Percentiles rank a stretch among this genome's conserved stretches.
Conservation (phyloP, 306 rosid genomes). For the Quillaja saponaria region DNA sequence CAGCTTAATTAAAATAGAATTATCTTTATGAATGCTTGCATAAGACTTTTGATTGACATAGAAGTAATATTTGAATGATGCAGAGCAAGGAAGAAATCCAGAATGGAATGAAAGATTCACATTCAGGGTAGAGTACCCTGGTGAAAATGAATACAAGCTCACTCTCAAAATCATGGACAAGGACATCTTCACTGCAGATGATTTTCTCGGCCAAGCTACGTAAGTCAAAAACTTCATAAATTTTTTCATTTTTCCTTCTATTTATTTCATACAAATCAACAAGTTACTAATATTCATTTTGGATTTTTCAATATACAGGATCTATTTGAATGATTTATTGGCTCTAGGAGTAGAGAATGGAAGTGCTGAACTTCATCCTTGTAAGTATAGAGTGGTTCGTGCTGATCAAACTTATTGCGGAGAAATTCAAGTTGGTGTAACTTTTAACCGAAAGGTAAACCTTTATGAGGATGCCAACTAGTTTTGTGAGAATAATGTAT, state of each 20-base stretch:
- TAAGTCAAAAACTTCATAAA: constrained; percentile 37
- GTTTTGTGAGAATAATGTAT: too few species aligned
- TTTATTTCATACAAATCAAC: too few species aligned
- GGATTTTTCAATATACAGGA: constrained; percentile 6
- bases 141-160: constrained; percentile 62
- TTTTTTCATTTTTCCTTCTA: too few species aligned
- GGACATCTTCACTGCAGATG: constrained; percentile 78
- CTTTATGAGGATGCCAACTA: too few species aligned
- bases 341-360: constrained; percentile 66
- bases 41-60: too few species aligned
- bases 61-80: too few species aligned
- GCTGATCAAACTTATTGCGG: constrained; percentile 60
- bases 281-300: too few species aligned
- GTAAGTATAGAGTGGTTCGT: constrained; percentile 60
- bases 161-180: constrained; percentile 69
- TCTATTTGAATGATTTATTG: constrained; percentile 50
- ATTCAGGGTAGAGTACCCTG: constrained; percentile 80
- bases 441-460: constrained; percentile 57
- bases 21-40: too few species aligned
- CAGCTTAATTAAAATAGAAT: too few species aligned
- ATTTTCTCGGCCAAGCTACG: constrained; percentile 67
- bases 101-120: constrained; percentile 79
- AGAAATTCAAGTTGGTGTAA: constrained; percentile 71
- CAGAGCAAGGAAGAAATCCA: constrained; percentile 63
- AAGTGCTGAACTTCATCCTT: constrained; percentile 45